Evolutionary conservation across 371 early-diverging fungal species (phyloP), one percentile per base, ranked within the genome.

Genomic region (Zychaea mexicana): DNA sequence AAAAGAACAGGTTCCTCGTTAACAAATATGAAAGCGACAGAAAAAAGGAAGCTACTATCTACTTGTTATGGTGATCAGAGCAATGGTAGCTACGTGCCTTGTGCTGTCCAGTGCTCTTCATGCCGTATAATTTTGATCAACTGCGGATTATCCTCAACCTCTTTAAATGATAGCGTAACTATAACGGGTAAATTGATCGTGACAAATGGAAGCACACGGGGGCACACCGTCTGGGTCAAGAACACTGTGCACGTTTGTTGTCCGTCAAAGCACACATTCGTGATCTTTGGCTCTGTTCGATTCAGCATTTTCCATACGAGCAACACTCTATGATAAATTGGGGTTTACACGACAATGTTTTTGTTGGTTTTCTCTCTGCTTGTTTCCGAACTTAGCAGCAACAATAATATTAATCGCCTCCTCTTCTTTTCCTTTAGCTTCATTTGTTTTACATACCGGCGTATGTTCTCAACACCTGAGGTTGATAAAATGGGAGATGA

Each of bases 401-500:
- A n/a, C n/a, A n/a, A n/a, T n/a, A n/a, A n/a, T n/a, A n/a, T 39
- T 39, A 15, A 5, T 33, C 8, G 33, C 12, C 12, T 33, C 12
- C 12, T 33, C 12, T 33, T 33, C 12, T 33, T 33, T 33, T 19
- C n/a, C 17, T 45, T 45, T 17, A 10, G 7, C n/a, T 45, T 45
- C n/a, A 10, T 45, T 10, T 45, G 32, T 24, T 19, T 46, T 59
- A 57, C 65, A 74, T 58, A 58, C 59, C 59, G 59, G 13, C 83
- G 79, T 24, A 87, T 87, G 54, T 83, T 87, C 28, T 77, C 75
- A 17, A 76, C 69, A 2, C 85, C 85, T 33, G 71, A 57, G 19
- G 83, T 77, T 8, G 73, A 77, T 59, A 87, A 55, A 17, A 85
- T 69, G 17, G 87, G 87, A 38, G 84, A 85, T 19, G 63, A 52